Evolutionary conservation across 2,329 filamentous ascomycete genomes (phyloP), one percentile per base, ranked within the genome.

Genomic region (Colletotrichum destructivum): DNA sequence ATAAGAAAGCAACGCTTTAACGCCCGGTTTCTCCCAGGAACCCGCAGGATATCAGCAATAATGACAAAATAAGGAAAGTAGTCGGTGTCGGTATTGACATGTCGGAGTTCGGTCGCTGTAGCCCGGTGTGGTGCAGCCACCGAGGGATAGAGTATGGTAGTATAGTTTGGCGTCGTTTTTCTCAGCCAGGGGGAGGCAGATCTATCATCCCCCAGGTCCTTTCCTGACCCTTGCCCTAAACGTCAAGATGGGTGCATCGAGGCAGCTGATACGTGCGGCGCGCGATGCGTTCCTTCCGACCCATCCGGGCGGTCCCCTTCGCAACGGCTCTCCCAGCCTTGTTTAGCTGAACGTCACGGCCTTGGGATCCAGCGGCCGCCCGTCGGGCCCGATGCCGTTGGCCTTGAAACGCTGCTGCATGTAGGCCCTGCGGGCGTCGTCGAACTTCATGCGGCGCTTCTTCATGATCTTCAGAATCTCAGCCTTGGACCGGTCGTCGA

Each of bases 401-500:
- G 91, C 94, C 80, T 90, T 91, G 84, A 99, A 98, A 69, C 91
- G 87, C 77, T 93, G 90, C 84, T 98, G 93, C 83, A 95, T 96
- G 80, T 93, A 97, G 56, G 94, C 88, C 77, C 94, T 89, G 76
- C 96, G 89, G 49, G 96, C 96, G 84, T 98, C 94, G 83, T 99
- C 96, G 80, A 99, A 99, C 72, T 88, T 89, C 74, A 98, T 89
- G 70, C 91, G 88, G 74, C 91, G 88, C 80, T 88, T 91, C 88
- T 94, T 96, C 96, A 99, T 99, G 76, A 99, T 95, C 76, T 89
- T 89, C 77, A 95, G 88, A 52, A 99, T 91, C 81, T 97, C 94
- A 49, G 87, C 84, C 86, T 98, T 98, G 68, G 90, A 93, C 59
- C 85, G 86, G 75, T 93, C 91, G 79, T 98, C 95, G 21, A 99